These are phyloP conservation scores for Chytridium lagenaria DNA, from an alignment of 371 early-diverging fungal genomes.

Conservation along the genomic window DNA sequence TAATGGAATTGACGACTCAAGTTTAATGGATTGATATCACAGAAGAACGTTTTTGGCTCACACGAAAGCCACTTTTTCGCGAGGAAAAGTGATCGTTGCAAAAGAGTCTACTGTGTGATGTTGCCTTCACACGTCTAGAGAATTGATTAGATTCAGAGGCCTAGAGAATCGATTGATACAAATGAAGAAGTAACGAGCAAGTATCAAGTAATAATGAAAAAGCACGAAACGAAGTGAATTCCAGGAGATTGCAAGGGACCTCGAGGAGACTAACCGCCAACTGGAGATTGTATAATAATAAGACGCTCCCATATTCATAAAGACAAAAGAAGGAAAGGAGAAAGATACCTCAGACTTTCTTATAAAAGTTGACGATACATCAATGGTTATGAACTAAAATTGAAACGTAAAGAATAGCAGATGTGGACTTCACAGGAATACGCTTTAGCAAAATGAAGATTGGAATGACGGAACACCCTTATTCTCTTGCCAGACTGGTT, in stretches of 20 bases:
- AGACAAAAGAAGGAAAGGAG: constrained; percentile 59
- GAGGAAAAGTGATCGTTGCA: constrained; percentile 56
- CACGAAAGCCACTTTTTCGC: constrained; percentile 41
- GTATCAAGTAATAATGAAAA: constrained; percentile 56
- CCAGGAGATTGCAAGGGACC: constrained; percentile 50
- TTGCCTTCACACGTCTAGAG: too few relatives aligned
- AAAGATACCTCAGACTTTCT: constrained; percentile 57
- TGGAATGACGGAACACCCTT: constrained; percentile 52
- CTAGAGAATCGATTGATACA: constrained; percentile 56
- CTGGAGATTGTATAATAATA: constrained; percentile 45
- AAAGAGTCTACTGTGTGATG: constrained; percentile 43
- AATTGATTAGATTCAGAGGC: background rate
- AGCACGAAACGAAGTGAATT: constrained; percentile 57
- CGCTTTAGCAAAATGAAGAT: constrained; percentile 54
- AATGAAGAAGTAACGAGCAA: constrained; percentile 55
- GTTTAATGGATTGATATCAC: constrained; percentile 25
- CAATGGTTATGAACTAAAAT: constrained; percentile 57
- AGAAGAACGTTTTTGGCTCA: constrained; percentile 47
- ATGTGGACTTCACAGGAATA: constrained; percentile 63
- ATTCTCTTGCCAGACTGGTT: constrained; percentile 50
- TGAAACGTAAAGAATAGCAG: constrained; percentile 62
- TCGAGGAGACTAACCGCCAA: constrained; percentile 60
- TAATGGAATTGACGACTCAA: too few relatives aligned
- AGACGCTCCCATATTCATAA: constrained; percentile 29
- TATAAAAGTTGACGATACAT: constrained; percentile 60